A percentile compares a stretch with the other conserved stretches of the same genome.
These are phyloP conservation scores for Candida manassasensis DNA, from an alignment of 805 yeast species.

Conservation along the genomic window DNA sequence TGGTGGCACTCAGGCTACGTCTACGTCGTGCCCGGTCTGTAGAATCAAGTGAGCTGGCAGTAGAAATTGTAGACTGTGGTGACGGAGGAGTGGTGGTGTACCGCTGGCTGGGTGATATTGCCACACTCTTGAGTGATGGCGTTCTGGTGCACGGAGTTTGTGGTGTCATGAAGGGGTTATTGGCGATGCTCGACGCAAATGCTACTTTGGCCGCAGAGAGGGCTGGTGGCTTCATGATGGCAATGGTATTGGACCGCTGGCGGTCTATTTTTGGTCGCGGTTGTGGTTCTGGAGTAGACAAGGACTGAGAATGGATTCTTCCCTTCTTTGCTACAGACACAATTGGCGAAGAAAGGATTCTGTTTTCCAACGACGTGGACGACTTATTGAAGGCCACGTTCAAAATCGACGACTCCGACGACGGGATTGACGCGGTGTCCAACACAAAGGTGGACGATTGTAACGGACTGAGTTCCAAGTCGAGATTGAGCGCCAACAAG, in stretches of 20 bases:
- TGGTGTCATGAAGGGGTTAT: conserved; percentile 1
- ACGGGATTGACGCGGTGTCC: conserved; percentile 5
- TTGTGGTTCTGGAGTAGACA: conserved; percentile 9
- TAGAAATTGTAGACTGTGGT: conserved; percentile 15
- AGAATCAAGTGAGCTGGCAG: conserved; percentile 6
- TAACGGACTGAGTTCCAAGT: conserved; percentile 6
- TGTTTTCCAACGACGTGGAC: conserved; percentile 16
- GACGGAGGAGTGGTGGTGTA: conserved; percentile 12
- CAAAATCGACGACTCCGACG: conserved; percentile 3
- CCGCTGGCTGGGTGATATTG: conserved; percentile 27
- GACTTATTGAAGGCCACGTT: conserved; percentile 6
- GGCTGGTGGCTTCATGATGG: conserved; percentile 15
- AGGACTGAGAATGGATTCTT: conserved; percentile 31
- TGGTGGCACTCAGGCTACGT: background rate
- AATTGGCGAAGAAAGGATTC: conserved; percentile 27
- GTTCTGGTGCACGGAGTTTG: conserved; percentile 17
- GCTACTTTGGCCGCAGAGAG: conserved; percentile 8
- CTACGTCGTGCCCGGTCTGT: conserved; percentile 2
- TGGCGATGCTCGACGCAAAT: background rate
- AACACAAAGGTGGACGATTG: conserved; percentile 7
- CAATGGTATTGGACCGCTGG: conserved; percentile 21
- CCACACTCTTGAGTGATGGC: conserved; percentile 35
- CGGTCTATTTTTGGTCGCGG: conserved; percentile 9
- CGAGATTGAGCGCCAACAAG: conserved; percentile 12
- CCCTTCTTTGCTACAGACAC: conserved; percentile 20